Evolutionary conservation across 148 eudicot genomes (phyloP).

Genomic region (Gaultheria prostrata): DNA sequence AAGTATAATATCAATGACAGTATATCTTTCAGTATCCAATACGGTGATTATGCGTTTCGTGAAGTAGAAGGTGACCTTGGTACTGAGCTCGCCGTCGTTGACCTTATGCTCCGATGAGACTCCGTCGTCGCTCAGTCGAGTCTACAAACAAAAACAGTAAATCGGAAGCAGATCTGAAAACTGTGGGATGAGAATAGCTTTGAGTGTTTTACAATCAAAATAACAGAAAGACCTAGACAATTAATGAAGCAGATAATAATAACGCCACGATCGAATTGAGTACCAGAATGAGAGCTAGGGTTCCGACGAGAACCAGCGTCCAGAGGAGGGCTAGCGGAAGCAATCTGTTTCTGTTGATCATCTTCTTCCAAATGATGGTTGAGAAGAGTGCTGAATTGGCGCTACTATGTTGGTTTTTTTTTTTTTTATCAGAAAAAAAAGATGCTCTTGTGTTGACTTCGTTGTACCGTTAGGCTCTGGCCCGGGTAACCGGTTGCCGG

Average conservation of each 20-base stretch:
- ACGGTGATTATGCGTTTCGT: neutral
- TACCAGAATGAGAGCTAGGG: conserved; percentile 78
- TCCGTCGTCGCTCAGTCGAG: conserved; percentile 54
- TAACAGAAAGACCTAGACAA: neutral
- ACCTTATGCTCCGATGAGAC: conserved; percentile 38
- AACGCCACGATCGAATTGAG: neutral
- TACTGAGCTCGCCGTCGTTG: conserved; percentile 16
- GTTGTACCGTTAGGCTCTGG: too few species aligned
- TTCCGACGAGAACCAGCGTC: conserved; percentile 71
- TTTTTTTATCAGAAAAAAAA: too few species aligned
- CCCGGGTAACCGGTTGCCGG: too few species aligned
- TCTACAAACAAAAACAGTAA: conserved; percentile 36
- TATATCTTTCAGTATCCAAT: too few species aligned
- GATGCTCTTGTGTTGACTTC: too few species aligned
- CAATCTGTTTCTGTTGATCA: conserved; percentile 31
- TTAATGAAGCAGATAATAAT: neutral
- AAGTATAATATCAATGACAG: too few species aligned
- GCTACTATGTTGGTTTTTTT: too few species aligned
- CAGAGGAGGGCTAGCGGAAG: conserved; percentile 29
- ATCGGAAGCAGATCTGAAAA: neutral
- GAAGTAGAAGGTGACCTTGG: conserved; percentile 30
- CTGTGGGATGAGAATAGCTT: neutral
- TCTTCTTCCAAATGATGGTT: conserved; percentile 1
- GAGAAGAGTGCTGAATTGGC: neutral
- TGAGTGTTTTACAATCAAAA: neutral